phyloP scores from a whole-genome alignment of 129 eudicot genomes.

The Helianthus annuus region DNA sequence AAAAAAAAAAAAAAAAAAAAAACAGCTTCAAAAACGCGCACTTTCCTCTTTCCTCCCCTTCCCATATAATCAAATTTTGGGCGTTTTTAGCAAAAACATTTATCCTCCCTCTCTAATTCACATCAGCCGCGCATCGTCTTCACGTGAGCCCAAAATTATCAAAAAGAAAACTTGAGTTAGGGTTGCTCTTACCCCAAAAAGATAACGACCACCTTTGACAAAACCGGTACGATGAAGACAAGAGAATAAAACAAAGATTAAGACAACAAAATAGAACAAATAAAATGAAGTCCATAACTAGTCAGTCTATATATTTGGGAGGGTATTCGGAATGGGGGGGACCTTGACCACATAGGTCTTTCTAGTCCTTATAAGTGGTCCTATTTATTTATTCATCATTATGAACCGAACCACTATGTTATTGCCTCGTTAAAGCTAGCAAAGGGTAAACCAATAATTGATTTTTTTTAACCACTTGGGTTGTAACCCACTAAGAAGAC shows the following conservation, averaged over 20 bases:
- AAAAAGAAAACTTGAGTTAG: too few species aligned
- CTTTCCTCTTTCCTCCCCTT: too few species aligned
- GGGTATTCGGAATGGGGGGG: conserved; percentile 12
- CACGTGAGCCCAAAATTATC: too few species aligned
- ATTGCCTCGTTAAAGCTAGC: conserved; percentile 20
- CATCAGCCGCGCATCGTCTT: too few species aligned
- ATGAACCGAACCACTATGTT: conserved; percentile 17
- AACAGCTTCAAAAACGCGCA: too few species aligned
- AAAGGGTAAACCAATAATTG: conserved; percentile 18
- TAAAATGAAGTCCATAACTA: background rate
- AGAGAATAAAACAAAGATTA: conserved; percentile 7
- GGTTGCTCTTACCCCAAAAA: background rate
- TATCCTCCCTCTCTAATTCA: too few species aligned
- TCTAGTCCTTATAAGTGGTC: conserved; percentile 27
- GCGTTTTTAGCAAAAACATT: too few species aligned
- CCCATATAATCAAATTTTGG: too few species aligned
- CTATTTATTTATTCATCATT: conserved; percentile 17
- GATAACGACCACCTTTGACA: background rate
- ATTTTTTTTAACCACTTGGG: too few species aligned
- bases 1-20: too few species aligned
- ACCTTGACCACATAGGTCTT: conserved; percentile 25
- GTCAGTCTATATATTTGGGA: conserved; percentile 15
- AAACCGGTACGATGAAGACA: background rate
- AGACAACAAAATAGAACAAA: conserved; percentile 11
- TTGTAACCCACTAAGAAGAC: too few species aligned